Percentiles rank a stretch among this genome's conserved stretches.
These are phyloP conservation scores for Nannizziopsis arthrosporioides DNA, from an alignment of 2,329 filamentous ascomycete genomes.

Conservation along the genomic window DNA sequence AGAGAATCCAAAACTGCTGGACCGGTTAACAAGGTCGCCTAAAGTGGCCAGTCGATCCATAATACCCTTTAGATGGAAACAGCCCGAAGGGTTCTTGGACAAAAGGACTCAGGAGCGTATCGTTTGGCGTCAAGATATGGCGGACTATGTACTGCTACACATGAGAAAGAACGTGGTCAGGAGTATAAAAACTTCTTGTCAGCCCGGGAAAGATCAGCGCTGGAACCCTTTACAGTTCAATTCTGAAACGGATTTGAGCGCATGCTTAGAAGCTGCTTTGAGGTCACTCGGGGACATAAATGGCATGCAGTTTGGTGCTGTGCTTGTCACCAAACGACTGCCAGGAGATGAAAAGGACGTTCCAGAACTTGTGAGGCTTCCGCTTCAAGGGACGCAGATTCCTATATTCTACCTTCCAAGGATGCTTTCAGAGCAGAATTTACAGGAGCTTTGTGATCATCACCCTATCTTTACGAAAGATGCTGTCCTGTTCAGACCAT, in stretches of 20 bases:
- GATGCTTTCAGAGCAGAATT: constrained; percentile 24
- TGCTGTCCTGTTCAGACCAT: constrained; percentile 29
- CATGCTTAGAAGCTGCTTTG: constrained; percentile 12
- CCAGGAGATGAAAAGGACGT: background rate
- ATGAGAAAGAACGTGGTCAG: constrained; percentile 29
- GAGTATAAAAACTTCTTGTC: constrained; percentile 27
- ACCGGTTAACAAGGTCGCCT: background rate
- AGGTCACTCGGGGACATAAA: constrained; percentile 16
- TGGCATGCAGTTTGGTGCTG: constrained; percentile 24
- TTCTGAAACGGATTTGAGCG: background rate
- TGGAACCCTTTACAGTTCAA: background rate
- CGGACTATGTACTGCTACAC: constrained; percentile 29
- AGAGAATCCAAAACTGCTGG: constrained; percentile 4
- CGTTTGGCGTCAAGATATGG: constrained; percentile 40
- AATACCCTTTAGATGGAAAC: constrained; percentile 29
- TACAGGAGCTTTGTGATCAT: constrained; percentile 21
- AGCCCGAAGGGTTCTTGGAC: constrained; percentile 22
- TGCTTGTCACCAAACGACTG: constrained; percentile 19
- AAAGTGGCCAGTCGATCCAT: constrained; percentile 11
- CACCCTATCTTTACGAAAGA: constrained; percentile 23
- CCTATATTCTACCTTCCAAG: constrained; percentile 30
- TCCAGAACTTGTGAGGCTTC: constrained; percentile 23
- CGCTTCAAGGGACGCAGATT: constrained; percentile 22
- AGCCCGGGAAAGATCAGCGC: constrained; percentile 15
- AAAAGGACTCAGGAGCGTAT: constrained; percentile 22